phyloP scores from a whole-genome alignment of 2,329 filamentous ascomycete species.

The Exophiala mesophila region DNA sequence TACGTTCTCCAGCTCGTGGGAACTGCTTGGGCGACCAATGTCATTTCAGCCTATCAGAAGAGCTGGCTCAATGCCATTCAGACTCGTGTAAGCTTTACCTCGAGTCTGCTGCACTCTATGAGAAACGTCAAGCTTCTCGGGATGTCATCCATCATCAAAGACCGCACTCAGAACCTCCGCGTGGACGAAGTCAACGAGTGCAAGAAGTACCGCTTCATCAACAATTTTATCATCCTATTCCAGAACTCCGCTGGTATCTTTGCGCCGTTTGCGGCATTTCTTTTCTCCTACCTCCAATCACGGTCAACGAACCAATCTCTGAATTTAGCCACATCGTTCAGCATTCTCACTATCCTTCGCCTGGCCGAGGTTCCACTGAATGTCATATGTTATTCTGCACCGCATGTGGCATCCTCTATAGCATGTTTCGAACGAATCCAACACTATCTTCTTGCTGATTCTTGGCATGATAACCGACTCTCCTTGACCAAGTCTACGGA shows the following conservation, averaged over 20 bases:
- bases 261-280: slow-evolving; percentile 21
- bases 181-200: slow-evolving; percentile 40
- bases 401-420: slow-evolving; percentile 17
- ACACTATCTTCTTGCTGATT: slow-evolving; percentile 16
- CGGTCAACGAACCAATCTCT: slow-evolving; percentile 7
- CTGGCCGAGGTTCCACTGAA: slow-evolving; percentile 10
- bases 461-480: slow-evolving; percentile 17
- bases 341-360: slow-evolving; percentile 20
- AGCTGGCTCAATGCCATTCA: slow-evolving; percentile 50
- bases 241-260: slow-evolving; percentile 15
- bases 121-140: slow-evolving; percentile 50
- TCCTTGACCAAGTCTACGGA: slow-evolving; percentile 4
- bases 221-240: slow-evolving; percentile 12
- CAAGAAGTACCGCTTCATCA: slow-evolving; percentile 34
- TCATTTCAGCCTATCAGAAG: slow-evolving; percentile 36
- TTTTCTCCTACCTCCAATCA: slow-evolving; percentile 16
- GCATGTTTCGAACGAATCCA: slow-evolving; percentile 24
- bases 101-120: slow-evolving; percentile 46
- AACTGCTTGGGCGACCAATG: slow-evolving; percentile 17
- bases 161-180: slow-evolving; percentile 37
- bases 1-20: slow-evolving; percentile 14
- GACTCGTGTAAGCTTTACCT: slow-evolving; percentile 45
- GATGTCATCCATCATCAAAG: slow-evolving; percentile 38
- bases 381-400: slow-evolving; percentile 7
- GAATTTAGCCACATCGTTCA: slow-evolving; percentile 14